Evolutionary conservation across 768 basidiomycete genomes (phyloP), one percentile per base, ranked within the genome.

Genomic region (Candolleomyces aberdarensis): DNA sequence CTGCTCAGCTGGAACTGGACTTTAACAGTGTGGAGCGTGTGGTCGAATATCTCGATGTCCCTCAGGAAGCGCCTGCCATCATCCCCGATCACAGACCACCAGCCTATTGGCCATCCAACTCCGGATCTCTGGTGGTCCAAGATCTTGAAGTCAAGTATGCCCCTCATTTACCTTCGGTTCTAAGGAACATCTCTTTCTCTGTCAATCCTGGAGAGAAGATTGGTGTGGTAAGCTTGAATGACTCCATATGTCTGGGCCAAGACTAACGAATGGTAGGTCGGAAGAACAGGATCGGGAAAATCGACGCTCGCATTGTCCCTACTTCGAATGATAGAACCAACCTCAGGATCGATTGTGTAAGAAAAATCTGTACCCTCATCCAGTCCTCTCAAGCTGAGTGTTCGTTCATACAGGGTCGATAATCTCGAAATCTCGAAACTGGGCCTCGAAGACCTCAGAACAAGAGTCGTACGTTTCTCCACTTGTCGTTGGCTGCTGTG

Each of bases 21-120:
- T 89, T 89, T 71, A 89, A 88, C 66, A 85, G 86, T 43, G 83
- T 90, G 1, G 89, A 91, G 66, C 83, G 89, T 60, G 85, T 90
- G 22, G 80, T 83, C 15, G 88, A 89, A 70, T 90, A 90, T 67
- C 75, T 89, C 19, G 81, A 83, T 40, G 79, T 88, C 8, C 80
- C 83, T 1, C 86, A 88, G 69, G 89, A 91, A 71, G 86, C 87
- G 0, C 85, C 86, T 46, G 81, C 86, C 0, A 72, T 85, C 48
- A 78, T 86, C 56, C 75, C 83, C 29, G 76, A 78, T 41, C 76
- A 67, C 55, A 78, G 84, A 52, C 86, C 88, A n/a, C 88, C 88
- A 1, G 88, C 87, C 1, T 85, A 85, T 62, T 90, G 88, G 88
- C 88, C 88, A 3, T 85, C 84, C 1, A 83, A 74, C 51, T 76